Evolutionary conservation across 306 rosid species (phyloP), one percentile per base, ranked within the genome.

Genomic region (Malus sylvestris): DNA sequence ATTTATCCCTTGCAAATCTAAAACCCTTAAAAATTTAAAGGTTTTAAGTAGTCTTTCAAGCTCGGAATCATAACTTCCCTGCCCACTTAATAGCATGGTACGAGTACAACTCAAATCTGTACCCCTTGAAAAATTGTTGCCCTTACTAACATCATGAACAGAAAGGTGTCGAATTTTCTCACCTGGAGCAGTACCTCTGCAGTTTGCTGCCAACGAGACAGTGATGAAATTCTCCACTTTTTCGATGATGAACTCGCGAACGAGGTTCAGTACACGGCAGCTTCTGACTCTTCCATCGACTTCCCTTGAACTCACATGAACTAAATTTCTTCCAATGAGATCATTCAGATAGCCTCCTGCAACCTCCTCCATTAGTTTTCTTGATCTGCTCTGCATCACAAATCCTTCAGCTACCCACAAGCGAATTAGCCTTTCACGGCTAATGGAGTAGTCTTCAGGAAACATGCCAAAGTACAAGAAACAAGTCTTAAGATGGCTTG

Each of bases 291-390:
- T 20, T 19, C 72, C 79, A n/a, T 75, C 49, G 2, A 65, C n/a
- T 18, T 75, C 79, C 46, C 49, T 13, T 35, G 61, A 6, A 42
- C 35, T 49, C 3, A 10, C 51, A 32, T 11, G 22, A 27, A 75
- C 65, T 45, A 75, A 65, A 66, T 75, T 49, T 16, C 79, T 75
- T 49, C 45, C 16, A 51, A 75, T 20, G 15, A 75, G 65, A 23
- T 75, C 64, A 32, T n/a, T 55, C 8, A 71, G 51, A 71, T 55
- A 33, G 29, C 25, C 32, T 33, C 13, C 51, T 71, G 75, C 52
- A n/a, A 33, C 66, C 51, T 19, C 8, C 32, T 71, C 75, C 19
- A 52, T 12, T 33, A 4, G 11, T 6, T 0, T 8, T 19, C 6
- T 2, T 10, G 3, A 0, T 10, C 44, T 4, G n/a, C 25, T 20